These are phyloP conservation scores for Gliomastix tumulicola DNA, from an alignment of 2,329 filamentous ascomycete genomes.

Conservation along the genomic window DNA sequence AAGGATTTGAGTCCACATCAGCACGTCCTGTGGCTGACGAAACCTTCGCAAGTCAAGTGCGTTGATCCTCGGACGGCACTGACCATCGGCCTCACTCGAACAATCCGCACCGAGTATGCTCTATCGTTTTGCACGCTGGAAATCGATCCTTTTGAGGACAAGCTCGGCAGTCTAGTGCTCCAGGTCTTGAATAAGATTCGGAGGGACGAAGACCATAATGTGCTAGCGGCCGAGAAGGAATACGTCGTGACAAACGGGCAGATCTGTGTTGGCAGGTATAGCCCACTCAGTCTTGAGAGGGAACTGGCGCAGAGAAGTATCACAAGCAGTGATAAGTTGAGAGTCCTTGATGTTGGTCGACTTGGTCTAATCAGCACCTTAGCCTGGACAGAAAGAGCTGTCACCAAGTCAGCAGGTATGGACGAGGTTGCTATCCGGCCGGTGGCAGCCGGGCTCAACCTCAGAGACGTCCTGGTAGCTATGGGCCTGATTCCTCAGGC, in stretches of 20 bases:
- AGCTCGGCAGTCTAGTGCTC: too few species aligned
- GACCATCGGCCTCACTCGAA: slow-evolving; percentile 1
- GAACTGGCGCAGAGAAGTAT: background rate
- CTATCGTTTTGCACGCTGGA: too few species aligned
- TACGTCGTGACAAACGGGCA: too few species aligned
- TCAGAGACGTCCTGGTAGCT: slow-evolving; percentile 20
- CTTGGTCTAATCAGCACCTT: background rate
- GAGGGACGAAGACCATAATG: too few species aligned
- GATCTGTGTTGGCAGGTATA: too few species aligned
- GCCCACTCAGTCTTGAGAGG: too few species aligned
- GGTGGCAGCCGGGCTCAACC: background rate
- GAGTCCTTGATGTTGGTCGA: too few species aligned
- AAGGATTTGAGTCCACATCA: too few species aligned
- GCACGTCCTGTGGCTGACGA: slow-evolving; percentile 3
- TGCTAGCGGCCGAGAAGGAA: too few species aligned
- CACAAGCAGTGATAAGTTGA: background rate
- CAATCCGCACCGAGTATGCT: slow-evolving; percentile 2
- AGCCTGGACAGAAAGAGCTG: background rate
- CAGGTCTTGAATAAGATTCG: too few species aligned
- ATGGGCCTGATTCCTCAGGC: slow-evolving; percentile 23
- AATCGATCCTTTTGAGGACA: too few species aligned
- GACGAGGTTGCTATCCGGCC: background rate
- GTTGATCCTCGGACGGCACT: background rate
- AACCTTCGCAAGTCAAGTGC: slow-evolving; percentile 1
- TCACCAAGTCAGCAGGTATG: background rate